Evolutionary conservation across 495 filamentous ascomycete species (phyloP).

Genomic region (Aspergillus panamensis): DNA sequence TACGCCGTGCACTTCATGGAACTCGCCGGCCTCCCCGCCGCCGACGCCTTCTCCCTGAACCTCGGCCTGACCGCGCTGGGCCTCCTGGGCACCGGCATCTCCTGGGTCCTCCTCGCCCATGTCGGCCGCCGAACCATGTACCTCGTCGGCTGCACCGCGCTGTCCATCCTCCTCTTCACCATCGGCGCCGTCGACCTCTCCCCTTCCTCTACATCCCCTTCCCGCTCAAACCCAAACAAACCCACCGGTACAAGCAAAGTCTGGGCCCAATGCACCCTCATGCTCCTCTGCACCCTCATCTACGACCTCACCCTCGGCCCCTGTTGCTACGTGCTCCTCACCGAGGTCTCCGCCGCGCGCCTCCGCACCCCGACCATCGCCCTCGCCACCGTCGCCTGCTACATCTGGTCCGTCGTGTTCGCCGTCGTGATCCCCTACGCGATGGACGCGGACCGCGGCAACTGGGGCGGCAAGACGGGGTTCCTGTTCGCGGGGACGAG

Average conservation of each 20-base stretch:
- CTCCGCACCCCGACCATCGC: constrained; percentile 63
- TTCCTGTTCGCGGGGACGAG: constrained; percentile 62
- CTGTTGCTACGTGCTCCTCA: constrained; percentile 59
- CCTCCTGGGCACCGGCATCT: constrained; percentile 58
- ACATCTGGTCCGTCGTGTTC: constrained; percentile 56
- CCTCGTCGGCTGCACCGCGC: constrained; percentile 44
- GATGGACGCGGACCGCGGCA: constrained; percentile 59
- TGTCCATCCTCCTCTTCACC: constrained; percentile 51
- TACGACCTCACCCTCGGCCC: constrained; percentile 62
- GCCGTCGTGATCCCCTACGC: constrained; percentile 65
- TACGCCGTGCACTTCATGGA: constrained; percentile 47
- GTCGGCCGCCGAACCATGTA: constrained; percentile 56
- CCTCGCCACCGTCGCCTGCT: constrained; percentile 56
- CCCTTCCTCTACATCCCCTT: constrained; percentile 17
- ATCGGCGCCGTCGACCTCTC: constrained; percentile 58
- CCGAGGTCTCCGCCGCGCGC: constrained; percentile 56
- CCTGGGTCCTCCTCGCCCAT: constrained; percentile 61
- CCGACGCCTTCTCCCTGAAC: constrained; percentile 60
- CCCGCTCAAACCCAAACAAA: constrained; percentile 22
- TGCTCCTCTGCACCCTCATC: constrained; percentile 55
- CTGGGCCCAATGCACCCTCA: constrained; percentile 55
- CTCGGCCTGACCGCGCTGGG: constrained; percentile 65
- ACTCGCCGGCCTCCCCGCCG: constrained; percentile 57
- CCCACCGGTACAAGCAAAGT: constrained; percentile 20
- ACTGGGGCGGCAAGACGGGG: constrained; percentile 62